Evolutionary conservation across 192 early-diverging fungal species (phyloP).

Genomic region (Entophlyctis luteolus): DNA sequence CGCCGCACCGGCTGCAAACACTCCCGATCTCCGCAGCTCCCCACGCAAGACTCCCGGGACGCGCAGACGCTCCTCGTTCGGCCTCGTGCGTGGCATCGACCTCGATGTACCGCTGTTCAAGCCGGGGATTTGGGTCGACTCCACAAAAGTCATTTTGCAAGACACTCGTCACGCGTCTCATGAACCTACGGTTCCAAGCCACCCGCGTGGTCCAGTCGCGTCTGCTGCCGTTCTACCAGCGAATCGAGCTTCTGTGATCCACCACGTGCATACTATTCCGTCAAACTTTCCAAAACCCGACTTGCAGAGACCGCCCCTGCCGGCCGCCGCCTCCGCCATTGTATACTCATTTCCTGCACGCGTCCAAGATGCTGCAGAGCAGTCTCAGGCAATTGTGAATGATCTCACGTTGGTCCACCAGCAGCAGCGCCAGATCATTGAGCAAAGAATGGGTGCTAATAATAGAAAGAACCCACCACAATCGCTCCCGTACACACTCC

Average conservation of each 20-base stretch:
- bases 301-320: no score
- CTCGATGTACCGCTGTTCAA: not conserved
- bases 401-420: slow-evolving; percentile 10
- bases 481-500: no score
- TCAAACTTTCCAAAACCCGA: no score
- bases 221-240: no score
- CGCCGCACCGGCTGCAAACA: no score
- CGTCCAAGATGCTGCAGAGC: no score
- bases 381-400: not conserved
- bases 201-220: no score
- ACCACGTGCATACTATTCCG: no score
- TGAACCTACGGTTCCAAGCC: not conserved
- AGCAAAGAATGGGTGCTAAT: slow-evolving; percentile 1
- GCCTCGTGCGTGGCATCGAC: slow-evolving; percentile 19
- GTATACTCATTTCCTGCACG: not conserved
- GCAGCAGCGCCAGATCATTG: slow-evolving; percentile 14
- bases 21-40: no score
- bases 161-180: not conserved
- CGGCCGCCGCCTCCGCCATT: not conserved
- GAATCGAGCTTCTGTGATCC: no score
- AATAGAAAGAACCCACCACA: no score
- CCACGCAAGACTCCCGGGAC: not conserved
- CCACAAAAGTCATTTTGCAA: not conserved
- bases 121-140: slow-evolving; percentile 18
- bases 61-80: slow-evolving; percentile 6